Evolutionary conservation across 495 filamentous ascomycete genomes (phyloP), one percentile per base, ranked within the genome.

Genomic region (Acidomyces sp.): DNA sequence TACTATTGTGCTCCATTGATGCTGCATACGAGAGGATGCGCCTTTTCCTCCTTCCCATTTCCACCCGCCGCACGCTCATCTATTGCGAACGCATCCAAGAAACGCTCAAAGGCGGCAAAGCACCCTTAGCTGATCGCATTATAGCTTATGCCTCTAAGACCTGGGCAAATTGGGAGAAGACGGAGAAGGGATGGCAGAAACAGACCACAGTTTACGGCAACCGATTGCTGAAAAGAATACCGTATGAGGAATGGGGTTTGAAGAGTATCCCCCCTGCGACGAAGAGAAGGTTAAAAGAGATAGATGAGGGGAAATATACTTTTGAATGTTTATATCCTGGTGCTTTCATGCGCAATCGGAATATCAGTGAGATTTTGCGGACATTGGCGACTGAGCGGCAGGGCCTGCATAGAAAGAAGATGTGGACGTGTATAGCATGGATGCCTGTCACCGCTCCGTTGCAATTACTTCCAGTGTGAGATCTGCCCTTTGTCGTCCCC

Each of bases 241-340:
- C 88, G 1, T 94, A 80, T 58, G 83, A 95, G 62, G 90, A 99
- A 80, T 99, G 90, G 80, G 88, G 84, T 0, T 64, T 97, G 34
- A 96, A 96, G 62, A 88, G 84, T 38, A 80, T 97, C 26, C 90
- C 90, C 3, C 82, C 90, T 23, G 64, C 93, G 39, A 85, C 73
- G 19, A 66, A 74, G 25, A 72, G 76, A 41, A 68, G 73, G 34
- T 67, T 41, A 18, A 41, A 68, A 46, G 63, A 72, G 31, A 70
- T 78, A 39, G 74, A 80, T 52, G 51, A 78, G 37, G 79, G 72
- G 23, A 71, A 71, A 17, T 69, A 72, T 33, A 77, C 71, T 49
- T 72, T 92, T 22, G 74, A 86, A 46, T 74, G 96, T 9, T 58
- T 83, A 12, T 96, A 79, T 57, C 90, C 90, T 0, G 34, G 43